A percentile compares a stretch with the other conserved stretches of the same genome.
Evolutionary conservation across 2,329 filamentous ascomycete genomes (phyloP).

Genomic region (Neonectria punicea): DNA sequence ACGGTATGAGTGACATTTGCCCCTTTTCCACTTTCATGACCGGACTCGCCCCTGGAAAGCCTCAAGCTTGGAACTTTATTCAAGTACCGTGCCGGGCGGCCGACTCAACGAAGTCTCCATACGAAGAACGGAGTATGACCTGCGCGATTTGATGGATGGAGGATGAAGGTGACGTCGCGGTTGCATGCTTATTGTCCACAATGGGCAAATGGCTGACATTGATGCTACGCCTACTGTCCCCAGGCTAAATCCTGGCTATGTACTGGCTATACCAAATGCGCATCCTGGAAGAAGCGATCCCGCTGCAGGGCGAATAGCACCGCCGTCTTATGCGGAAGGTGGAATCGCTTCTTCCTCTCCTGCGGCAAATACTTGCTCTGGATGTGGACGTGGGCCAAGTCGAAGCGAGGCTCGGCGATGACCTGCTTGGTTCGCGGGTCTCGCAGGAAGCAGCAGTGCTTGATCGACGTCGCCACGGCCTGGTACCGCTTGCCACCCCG

Average conservation of each 20-base stretch:
- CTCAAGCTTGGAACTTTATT: too few relatives aligned
- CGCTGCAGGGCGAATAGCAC: constrained; percentile 42
- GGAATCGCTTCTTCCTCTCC: constrained; percentile 44
- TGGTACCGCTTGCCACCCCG: constrained; percentile 42
- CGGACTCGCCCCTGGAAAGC: background rate
- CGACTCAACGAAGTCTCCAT: too few relatives aligned
- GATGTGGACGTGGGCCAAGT: constrained; percentile 37
- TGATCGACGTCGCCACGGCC: constrained; percentile 42
- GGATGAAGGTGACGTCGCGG: background rate
- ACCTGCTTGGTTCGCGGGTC: constrained; percentile 43
- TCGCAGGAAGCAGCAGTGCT: constrained; percentile 42
- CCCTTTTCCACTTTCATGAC: background rate
- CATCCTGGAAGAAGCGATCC: constrained; percentile 45
- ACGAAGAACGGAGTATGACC: too few relatives aligned
- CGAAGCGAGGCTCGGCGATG: constrained; percentile 39
- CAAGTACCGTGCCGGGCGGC: too few relatives aligned
- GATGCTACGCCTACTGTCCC: background rate
- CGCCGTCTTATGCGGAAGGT: constrained; percentile 44
- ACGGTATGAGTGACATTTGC: background rate
- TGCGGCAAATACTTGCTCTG: constrained; percentile 40
- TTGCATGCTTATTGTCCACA: background rate
- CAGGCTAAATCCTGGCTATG: too few relatives aligned
- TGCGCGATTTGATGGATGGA: background rate
- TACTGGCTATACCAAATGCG: constrained; percentile 30
- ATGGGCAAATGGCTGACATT: background rate